Base-by-base conservation (phyloP, 2,329 filamentous ascomycete species). In the Achaetomium macrosporum region DNA sequence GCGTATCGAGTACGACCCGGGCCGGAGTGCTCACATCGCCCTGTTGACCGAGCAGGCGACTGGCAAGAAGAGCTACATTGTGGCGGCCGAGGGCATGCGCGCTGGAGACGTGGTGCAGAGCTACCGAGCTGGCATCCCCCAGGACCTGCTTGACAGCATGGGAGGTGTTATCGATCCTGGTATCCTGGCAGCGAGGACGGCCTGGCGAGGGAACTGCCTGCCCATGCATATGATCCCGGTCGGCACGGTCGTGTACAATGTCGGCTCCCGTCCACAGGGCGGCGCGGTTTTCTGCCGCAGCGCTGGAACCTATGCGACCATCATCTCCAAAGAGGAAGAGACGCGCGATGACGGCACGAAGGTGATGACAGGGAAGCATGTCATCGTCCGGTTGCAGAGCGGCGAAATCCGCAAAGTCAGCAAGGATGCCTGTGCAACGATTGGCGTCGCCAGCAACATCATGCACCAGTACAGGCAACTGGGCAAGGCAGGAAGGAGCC, bases 141-240 rank as follows among this genome's bases (percentile, higher is more conserved):
- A 87, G 58, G 87, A 93, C 59, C 75, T 99, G 51, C 79, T 96
- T 64, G 84, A 87, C 47, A 90, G 85, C 66, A 97, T 99, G 91
- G 93, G 93, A 56, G 92, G 93, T 62, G 75, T 85, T 40, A 81
- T 96, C 47, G 93, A 99, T 77, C 90, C 92, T 11, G 95, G 95
- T 85, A 89, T 99, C 69, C 74, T 99, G 57, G 93, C 95, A 8
- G 88, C 93, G 30, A 93, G 89, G 74, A 99, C 95, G 20, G 91
- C 90, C 1, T 91, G 91, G 75, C 82, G 90, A 65, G 93, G 93
- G 51, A 99, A 99, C 71, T 99, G 93, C 68, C 73, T 99, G 61
- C 93, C 93, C 13, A 76, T 99, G 67, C 88, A 95, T 71, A 93
- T 99, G 85, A 88, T 99, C 55, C 95, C 93, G 1, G 80, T 96